These are phyloP conservation scores for Helicocarpus griseus DNA, from an alignment of 2,329 filamentous ascomycete species.

Conservation along the genomic window DNA sequence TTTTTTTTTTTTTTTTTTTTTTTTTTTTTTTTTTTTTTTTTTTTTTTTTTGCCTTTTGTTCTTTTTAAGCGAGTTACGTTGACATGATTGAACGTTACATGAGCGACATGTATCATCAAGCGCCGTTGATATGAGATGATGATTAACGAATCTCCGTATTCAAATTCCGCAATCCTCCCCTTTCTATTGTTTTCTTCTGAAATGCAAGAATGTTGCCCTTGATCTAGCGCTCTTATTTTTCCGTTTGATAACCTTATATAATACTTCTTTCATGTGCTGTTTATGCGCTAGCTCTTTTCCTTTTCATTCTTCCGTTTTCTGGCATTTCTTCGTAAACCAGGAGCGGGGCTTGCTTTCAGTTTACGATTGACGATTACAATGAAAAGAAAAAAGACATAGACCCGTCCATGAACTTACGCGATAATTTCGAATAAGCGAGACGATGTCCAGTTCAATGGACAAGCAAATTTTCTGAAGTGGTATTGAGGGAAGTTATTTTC, in stretches of 20 bases:
- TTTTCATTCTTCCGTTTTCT: background rate
- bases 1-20: background rate
- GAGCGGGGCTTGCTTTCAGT: background rate
- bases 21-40: background rate
- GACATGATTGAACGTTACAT: background rate
- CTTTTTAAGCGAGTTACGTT: background rate
- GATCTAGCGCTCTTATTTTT: background rate
- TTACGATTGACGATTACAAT: background rate
- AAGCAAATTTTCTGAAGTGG: background rate
- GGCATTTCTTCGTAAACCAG: too few species aligned
- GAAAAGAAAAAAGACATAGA: background rate
- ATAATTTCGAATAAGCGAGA: background rate
- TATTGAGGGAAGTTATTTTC: too few species aligned
- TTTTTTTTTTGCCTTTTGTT: background rate
- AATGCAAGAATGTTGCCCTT: background rate
- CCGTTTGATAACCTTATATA: background rate
- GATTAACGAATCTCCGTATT: background rate
- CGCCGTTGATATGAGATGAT: background rate
- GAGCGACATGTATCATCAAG: conserved; percentile 1
- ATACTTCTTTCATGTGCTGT: background rate
- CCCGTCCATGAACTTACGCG: background rate
- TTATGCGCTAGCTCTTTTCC: background rate
- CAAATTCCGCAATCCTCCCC: too few species aligned
- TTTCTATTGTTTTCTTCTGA: background rate
- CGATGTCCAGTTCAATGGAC: background rate